A percentile compares a stretch with the other conserved stretches of the same genome.
Evolutionary conservation across 169 alveolate genomes (phyloP).

Genomic region (Eimeria sp.): DNA sequence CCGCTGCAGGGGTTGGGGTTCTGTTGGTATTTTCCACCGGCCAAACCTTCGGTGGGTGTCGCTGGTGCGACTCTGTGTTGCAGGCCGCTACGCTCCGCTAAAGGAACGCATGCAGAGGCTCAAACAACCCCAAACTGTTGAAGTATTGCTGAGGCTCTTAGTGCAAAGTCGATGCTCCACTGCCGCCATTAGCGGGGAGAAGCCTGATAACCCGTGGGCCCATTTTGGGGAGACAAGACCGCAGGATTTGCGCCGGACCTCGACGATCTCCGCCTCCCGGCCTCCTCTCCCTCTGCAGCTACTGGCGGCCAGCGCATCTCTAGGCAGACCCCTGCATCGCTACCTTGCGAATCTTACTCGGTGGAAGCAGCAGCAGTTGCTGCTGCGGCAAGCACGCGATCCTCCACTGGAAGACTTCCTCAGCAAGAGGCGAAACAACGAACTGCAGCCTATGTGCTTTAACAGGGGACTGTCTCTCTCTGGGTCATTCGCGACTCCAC

Average conservation of each 20-base stretch:
- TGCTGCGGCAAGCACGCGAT: slow-evolving; percentile 37
- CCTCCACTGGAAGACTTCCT: slow-evolving; percentile 17
- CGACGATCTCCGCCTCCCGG: not conserved
- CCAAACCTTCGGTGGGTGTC: not conserved
- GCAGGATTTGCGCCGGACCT: not conserved
- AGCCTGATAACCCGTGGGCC: not conserved
- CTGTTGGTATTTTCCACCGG: not conserved
- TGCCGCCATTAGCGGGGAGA: not conserved
- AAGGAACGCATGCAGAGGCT: slow-evolving; percentile 47
- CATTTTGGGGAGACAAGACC: not conserved
- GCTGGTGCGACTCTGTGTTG: not conserved
- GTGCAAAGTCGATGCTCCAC: slow-evolving; percentile 15
- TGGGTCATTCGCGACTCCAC: slow-evolving; percentile 49
- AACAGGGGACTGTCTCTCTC: not conserved
- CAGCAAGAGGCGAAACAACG: not conserved
- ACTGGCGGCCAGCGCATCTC: slow-evolving; percentile 56
- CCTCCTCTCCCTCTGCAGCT: slow-evolving; percentile 49
- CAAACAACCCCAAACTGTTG: slow-evolving; percentile 7
- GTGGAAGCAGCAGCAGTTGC: slow-evolving; percentile 64
- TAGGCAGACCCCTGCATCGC: slow-evolving; percentile 61
- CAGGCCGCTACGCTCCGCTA: slow-evolving; percentile 62
- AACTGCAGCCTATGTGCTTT: not conserved
- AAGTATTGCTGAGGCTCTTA: slow-evolving; percentile 33
- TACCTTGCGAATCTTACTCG: slow-evolving; percentile 30
- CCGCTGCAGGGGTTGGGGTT: not conserved